These are phyloP conservation scores for Mitragyna speciosa DNA, from an alignment of 257 asterid genomes.

Conservation along the genomic window DNA sequence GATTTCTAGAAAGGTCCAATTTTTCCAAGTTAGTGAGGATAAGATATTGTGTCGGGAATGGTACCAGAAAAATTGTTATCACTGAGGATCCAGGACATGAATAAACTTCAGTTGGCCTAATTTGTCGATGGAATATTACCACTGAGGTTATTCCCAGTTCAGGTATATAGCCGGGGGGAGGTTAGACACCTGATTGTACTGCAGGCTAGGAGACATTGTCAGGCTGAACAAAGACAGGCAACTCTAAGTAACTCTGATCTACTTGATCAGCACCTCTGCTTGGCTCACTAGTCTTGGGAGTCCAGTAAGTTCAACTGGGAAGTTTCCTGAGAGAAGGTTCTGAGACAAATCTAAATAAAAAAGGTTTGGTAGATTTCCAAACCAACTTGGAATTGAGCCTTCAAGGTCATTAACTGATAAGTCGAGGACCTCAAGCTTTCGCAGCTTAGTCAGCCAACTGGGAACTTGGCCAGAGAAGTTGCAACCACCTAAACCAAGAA, in stretches of 20 bases:
- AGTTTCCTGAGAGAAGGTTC: constrained; percentile 59
- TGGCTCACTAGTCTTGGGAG: constrained; percentile 55
- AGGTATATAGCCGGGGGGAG: constrained; percentile 85
- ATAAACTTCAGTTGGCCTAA: constrained; percentile 74
- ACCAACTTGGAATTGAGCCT: constrained; percentile 75
- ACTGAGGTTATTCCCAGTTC: constrained; percentile 46
- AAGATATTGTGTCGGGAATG: constrained; percentile 73
- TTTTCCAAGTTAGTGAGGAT: constrained; percentile 80
- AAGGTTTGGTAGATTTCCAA: constrained; percentile 61
- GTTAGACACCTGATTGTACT: constrained; percentile 75
- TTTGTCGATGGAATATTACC: constrained; percentile 74
- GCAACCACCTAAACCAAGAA: constrained; percentile 81
- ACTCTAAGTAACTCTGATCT: constrained; percentile 61
- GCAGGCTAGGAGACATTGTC: constrained; percentile 72
- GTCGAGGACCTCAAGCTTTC: constrained; percentile 70
- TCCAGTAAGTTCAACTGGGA: constrained; percentile 57
- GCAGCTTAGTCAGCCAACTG: constrained; percentile 54
- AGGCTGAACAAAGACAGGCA: constrained; percentile 89
- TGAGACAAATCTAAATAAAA: constrained; percentile 84
- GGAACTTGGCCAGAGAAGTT: constrained; percentile 65
- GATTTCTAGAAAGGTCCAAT: constrained; percentile 74
- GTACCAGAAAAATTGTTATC: constrained; percentile 61
- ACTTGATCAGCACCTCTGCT: constrained; percentile 48
- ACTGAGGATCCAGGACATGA: constrained; percentile 71
- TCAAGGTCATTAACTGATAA: constrained; percentile 57